These are phyloP conservation scores for Dothiorella sarmentorum DNA, from an alignment of 2,329 filamentous ascomycete genomes.

Conservation along the genomic window DNA sequence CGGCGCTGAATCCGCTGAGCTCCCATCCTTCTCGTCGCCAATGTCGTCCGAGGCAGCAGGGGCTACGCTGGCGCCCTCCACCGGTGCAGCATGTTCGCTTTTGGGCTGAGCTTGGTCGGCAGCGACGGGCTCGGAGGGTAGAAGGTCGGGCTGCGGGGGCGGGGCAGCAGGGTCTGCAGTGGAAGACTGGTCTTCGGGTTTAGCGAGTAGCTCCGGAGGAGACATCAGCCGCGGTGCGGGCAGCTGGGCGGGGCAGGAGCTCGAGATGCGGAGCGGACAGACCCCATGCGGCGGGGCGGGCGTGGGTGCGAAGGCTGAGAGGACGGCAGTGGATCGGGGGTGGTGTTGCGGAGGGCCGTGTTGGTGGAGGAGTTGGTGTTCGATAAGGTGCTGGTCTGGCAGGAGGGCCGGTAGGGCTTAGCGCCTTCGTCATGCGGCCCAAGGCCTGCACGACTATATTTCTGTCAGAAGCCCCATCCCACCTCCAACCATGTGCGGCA, in stretches of 20 bases:
- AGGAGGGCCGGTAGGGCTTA: slow-evolving; percentile 11
- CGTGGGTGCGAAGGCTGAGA: not conserved
- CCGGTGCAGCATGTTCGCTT: not conserved
- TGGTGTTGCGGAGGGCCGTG: not conserved
- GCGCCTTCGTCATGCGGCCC: slow-evolving; percentile 15
- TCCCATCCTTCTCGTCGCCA: slow-evolving; percentile 17
- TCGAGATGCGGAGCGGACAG: not conserved
- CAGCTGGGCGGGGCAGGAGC: slow-evolving; percentile 11
- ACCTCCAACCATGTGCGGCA: slow-evolving; percentile 41
- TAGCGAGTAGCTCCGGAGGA: slow-evolving; percentile 16
- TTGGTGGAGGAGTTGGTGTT: not conserved
- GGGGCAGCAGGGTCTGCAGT: slow-evolving; percentile 4
- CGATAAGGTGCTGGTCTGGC: slow-evolving; percentile 9
- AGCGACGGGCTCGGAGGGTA: not conserved
- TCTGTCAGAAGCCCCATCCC: not conserved
- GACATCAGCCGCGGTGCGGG: slow-evolving; percentile 13
- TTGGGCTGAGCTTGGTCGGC: not conserved
- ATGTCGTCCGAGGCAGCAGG: not conserved
- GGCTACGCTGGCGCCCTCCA: not conserved
- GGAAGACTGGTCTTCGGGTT: slow-evolving; percentile 9
- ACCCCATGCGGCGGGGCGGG: slow-evolving; percentile 1
- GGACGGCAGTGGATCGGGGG: not conserved
- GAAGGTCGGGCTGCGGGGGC: not conserved
- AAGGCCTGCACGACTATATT: not conserved
- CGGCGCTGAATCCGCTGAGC: not conserved